phyloP scores from a whole-genome alignment of 2,329 filamentous ascomycete species.

The Apiospora sp. region DNA sequence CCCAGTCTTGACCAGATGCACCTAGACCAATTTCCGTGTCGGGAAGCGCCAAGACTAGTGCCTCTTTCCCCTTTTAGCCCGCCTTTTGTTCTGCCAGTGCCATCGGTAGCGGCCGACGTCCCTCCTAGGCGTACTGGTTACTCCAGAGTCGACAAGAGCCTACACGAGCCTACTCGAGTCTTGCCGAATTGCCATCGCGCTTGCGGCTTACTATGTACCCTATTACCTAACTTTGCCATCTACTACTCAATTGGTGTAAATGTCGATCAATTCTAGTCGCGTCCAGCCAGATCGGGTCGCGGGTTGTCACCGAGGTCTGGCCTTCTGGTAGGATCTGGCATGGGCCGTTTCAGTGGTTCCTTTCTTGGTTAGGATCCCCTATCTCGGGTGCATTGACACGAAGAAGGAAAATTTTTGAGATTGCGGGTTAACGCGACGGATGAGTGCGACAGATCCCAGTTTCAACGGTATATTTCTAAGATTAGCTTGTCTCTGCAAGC shows the following conservation, averaged over 20 bases:
- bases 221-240: conserved; percentile 13
- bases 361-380: neutral
- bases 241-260: neutral
- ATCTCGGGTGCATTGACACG: conserved; percentile 4
- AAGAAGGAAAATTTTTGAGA: neutral
- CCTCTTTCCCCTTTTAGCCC: neutral
- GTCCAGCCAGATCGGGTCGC: neutral
- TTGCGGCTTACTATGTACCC: conserved; percentile 1
- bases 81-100: neutral
- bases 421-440: conserved; percentile 9
- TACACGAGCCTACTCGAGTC: neutral
- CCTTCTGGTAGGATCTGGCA: neutral
- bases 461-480: conserved; percentile 11
- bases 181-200: conserved; percentile 4
- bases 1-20: conserved; percentile 3
- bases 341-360: neutral
- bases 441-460: conserved; percentile 14
- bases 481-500: conserved; percentile 11
- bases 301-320: neutral
- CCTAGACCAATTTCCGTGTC: conserved; percentile 20
- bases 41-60: conserved; percentile 1
- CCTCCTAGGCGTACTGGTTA: neutral
- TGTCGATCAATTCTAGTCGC: conserved; percentile 2
- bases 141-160: neutral
- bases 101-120: conserved; percentile 14